A percentile compares a stretch with the other conserved stretches of the same genome.
Evolutionary conservation across 768 basidiomycete genomes (phyloP).

Genomic region (Collybiopsis luxurians): DNA sequence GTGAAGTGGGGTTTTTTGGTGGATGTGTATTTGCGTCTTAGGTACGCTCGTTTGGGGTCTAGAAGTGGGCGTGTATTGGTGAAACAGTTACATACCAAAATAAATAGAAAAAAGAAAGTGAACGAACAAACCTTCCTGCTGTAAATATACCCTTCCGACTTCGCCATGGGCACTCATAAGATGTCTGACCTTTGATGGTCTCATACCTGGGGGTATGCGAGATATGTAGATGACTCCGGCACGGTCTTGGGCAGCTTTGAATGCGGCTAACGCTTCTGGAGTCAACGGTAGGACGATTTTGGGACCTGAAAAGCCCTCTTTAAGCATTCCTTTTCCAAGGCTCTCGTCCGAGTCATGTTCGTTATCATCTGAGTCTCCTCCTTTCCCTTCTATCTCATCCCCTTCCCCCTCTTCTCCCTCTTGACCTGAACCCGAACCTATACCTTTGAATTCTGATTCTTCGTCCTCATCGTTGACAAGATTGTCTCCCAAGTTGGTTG

Average conservation of each 20-base stretch:
- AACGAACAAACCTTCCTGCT: slow-evolving; percentile 70
- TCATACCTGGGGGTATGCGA: slow-evolving; percentile 97
- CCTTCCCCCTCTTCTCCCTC: slow-evolving; percentile 24
- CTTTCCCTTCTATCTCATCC: slow-evolving; percentile 22
- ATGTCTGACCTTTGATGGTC: slow-evolving; percentile 92
- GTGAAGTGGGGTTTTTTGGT: slow-evolving; percentile 87
- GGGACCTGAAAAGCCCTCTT: slow-evolving; percentile 56
- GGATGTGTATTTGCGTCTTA: slow-evolving; percentile 74
- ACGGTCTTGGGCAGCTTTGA: slow-evolving; percentile 67
- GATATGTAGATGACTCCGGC: slow-evolving; percentile 94
- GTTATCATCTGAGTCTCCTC: slow-evolving; percentile 19
- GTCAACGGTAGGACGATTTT: slow-evolving; percentile 73
- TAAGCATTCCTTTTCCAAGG: slow-evolving; percentile 49
- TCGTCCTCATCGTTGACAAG: not conserved
- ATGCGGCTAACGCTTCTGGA: slow-evolving; percentile 70
- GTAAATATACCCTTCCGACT: slow-evolving; percentile 88
- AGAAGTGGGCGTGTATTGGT: not conserved
- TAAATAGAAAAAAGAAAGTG: not conserved
- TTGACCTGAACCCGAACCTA: not conserved
- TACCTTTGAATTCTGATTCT: not conserved
- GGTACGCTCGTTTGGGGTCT: slow-evolving; percentile 89
- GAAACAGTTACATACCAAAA: not conserved
- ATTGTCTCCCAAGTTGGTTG: not conserved
- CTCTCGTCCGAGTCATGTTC: not conserved
- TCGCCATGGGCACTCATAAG: slow-evolving; percentile 89